Evolutionary conservation across 2,329 filamentous ascomycete genomes (phyloP).

Genomic region (Rachicladosporium sp.): DNA sequence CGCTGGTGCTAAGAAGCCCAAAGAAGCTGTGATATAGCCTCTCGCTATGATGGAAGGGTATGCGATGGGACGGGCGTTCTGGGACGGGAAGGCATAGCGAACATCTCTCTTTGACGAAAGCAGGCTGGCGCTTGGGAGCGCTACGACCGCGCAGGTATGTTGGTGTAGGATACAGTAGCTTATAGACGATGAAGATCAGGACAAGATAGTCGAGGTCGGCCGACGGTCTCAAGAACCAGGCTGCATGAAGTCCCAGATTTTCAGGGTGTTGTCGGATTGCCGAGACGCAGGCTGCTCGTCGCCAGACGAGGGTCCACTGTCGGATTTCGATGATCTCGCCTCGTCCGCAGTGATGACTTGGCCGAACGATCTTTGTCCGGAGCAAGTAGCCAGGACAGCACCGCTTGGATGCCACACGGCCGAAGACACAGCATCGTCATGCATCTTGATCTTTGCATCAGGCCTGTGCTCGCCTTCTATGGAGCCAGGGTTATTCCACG

Average conservation of each 20-base stretch:
- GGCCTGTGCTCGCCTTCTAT: slow-evolving; percentile 30
- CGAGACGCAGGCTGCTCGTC: too few relatives aligned
- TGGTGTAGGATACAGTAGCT: slow-evolving; percentile 1
- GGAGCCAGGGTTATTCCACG: slow-evolving; percentile 37
- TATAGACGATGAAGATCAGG: neutral
- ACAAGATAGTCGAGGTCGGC: too few relatives aligned
- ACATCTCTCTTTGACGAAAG: too few relatives aligned
- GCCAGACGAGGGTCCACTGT: too few relatives aligned
- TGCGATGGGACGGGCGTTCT: too few relatives aligned
- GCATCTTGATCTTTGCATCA: slow-evolving; percentile 31
- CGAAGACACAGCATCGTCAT: slow-evolving; percentile 35
- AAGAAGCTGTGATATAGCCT: slow-evolving; percentile 1
- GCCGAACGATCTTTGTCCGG: slow-evolving; percentile 26
- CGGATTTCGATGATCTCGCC: too few relatives aligned
- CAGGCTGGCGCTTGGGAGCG: too few relatives aligned
- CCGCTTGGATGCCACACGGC: slow-evolving; percentile 35
- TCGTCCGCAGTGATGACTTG: neutral
- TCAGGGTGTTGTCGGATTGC: slow-evolving; percentile 3
- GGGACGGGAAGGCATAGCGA: too few relatives aligned
- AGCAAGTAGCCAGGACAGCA: slow-evolving; percentile 37
- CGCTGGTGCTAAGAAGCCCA: slow-evolving; percentile 3
- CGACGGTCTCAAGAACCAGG: too few relatives aligned
- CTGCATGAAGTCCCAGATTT: slow-evolving; percentile 1
- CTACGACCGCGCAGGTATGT: neutral
- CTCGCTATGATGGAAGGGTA: neutral